These are phyloP conservation scores for Symbiodinium pilosum DNA, from an alignment of 73 alveolate species.

Conservation along the genomic window DNA sequence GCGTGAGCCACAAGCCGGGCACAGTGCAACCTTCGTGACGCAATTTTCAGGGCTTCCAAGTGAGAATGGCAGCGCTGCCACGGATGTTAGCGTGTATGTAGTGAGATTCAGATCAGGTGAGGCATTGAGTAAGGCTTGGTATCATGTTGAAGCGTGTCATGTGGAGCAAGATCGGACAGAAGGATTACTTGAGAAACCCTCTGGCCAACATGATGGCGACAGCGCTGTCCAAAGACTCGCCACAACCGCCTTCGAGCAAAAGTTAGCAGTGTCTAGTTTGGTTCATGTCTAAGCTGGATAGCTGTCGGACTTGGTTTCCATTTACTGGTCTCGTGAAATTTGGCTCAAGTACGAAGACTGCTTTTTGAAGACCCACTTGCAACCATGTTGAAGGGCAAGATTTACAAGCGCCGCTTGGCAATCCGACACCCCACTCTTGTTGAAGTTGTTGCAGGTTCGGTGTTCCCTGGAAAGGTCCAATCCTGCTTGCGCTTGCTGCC, in stretches of 20 bases:
- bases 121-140: no score
- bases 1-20: constrained; percentile 48
- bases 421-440: not conserved
- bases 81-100: no score
- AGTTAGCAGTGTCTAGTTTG: no score
- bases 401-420: not conserved
- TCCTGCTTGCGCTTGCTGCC: constrained; percentile 15
- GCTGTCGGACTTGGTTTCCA: no score
- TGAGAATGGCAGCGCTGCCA: no score
- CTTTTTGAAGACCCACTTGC: not conserved
- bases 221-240: not conserved
- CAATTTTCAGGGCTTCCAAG: no score
- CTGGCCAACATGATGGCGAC: not conserved
- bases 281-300: no score
- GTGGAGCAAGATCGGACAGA: no score
- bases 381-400: not conserved
- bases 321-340: no score
- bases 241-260: not conserved
- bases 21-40: constrained; percentile 61
- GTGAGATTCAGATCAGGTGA: no score
- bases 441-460: not conserved
- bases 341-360: not conserved
- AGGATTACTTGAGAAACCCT: no score
- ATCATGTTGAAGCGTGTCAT: no score
- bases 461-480: constrained; percentile 39